Conservation (phyloP, 1,284 basidiomycete species). For the Xerocomus minutiporus region DNA sequence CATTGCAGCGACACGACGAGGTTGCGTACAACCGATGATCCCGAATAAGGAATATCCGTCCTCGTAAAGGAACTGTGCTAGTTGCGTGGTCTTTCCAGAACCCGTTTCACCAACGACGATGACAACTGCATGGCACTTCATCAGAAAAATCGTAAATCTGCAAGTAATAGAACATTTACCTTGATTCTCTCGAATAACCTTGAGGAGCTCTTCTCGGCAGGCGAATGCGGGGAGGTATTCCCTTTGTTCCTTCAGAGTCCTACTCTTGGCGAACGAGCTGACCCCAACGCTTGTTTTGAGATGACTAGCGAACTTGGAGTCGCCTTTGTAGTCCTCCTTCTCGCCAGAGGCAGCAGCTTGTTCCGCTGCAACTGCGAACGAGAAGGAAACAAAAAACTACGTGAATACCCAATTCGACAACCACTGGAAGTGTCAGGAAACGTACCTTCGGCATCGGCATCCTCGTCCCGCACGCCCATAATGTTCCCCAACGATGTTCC, state of each 20-base stretch:
- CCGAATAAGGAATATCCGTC: too few relatives aligned
- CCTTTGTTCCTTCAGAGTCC: constrained; percentile 91
- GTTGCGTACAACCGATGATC: too few relatives aligned
- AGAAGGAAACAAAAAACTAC: constrained; percentile 40
- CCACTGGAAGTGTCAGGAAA: constrained; percentile 20
- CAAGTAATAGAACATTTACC: too few relatives aligned
- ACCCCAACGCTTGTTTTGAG: constrained; percentile 76
- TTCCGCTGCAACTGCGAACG: constrained; percentile 57
- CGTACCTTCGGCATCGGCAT: constrained; percentile 80
- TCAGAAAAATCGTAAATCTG: too few relatives aligned
- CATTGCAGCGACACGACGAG: too few relatives aligned
- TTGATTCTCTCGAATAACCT: too few relatives aligned
- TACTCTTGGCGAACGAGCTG: constrained; percentile 76
- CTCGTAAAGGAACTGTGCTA: too few relatives aligned
- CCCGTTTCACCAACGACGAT: too few relatives aligned
- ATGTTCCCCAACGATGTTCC: constrained; percentile 95
- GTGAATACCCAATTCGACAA: constrained; percentile 72
- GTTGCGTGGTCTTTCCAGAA: too few relatives aligned
- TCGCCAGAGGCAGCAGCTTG: constrained; percentile 54
- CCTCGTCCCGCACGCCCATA: constrained; percentile 95
- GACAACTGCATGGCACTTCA: too few relatives aligned
- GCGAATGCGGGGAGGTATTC: constrained; percentile 98
- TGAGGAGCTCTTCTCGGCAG: constrained; percentile 39
- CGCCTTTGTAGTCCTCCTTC: constrained; percentile 81
- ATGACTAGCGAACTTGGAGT: constrained; percentile 94